Evolutionary conservation across 2,329 filamentous ascomycete genomes (phyloP).

Genomic region (Microascus cirrosus): DNA sequence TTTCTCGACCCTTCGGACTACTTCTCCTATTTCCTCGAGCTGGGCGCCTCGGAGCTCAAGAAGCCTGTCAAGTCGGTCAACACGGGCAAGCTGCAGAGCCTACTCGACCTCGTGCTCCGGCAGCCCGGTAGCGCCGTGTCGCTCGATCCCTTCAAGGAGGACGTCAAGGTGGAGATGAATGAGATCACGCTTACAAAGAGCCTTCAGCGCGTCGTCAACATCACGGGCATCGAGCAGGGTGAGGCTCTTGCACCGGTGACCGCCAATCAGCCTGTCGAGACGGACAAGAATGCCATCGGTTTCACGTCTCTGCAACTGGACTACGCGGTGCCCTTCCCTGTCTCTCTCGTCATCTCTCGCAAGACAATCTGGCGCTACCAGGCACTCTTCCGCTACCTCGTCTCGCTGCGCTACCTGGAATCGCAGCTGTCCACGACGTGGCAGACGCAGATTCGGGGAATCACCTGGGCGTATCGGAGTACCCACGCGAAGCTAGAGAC

Average conservation of each 20-base stretch:
- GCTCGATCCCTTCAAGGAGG: constrained; percentile 94
- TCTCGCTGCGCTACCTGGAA: constrained; percentile 83
- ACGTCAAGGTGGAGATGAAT: constrained; percentile 96
- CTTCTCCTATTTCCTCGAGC: constrained; percentile 94
- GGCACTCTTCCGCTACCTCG: constrained; percentile 84
- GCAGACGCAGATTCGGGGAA: constrained; percentile 75
- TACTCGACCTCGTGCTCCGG: constrained; percentile 92
- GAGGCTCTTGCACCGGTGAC: constrained; percentile 66
- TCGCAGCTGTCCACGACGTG: constrained; percentile 77
- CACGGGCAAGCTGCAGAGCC: constrained; percentile 81
- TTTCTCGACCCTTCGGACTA: constrained; percentile 97
- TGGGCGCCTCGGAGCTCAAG: constrained; percentile 77
- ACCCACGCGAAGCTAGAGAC: constrained; percentile 64
- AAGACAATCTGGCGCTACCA: constrained; percentile 98
- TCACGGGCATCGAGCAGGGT: constrained; percentile 88
- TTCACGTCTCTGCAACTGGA: constrained; percentile 92
- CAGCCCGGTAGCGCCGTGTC: constrained; percentile 91
- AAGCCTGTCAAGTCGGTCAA: constrained; percentile 87
- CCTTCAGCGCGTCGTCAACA: constrained; percentile 91
- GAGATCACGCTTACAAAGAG: constrained; percentile 87
- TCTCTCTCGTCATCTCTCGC: constrained; percentile 88
- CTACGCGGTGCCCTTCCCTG: constrained; percentile 86
- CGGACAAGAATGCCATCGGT: constrained; percentile 77
- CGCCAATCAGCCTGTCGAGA: constrained; percentile 38
- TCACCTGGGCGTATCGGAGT: constrained; percentile 74